Conservation (phyloP, 2,329 filamentous ascomycete species). For the Atkinsonella texensis region DNA sequence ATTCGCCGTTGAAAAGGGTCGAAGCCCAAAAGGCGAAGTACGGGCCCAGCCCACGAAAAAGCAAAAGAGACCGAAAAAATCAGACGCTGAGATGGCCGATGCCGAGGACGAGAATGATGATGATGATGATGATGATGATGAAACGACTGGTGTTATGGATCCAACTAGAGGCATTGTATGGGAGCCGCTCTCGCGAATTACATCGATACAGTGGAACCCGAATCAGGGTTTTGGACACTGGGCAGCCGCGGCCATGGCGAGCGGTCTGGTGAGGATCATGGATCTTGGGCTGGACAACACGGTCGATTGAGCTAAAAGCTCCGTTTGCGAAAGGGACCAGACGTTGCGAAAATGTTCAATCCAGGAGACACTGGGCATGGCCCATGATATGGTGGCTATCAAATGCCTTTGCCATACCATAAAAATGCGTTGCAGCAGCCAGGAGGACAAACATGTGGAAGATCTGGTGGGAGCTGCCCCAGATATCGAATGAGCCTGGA, state of each 20-base stretch:
- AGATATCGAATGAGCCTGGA: conserved; percentile 77
- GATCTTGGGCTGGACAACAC: conserved; percentile 44
- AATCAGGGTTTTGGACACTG: conserved; percentile 54
- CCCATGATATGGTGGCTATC: conserved; percentile 63
- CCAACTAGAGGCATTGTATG: conserved; percentile 38
- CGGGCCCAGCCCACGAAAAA: conserved; percentile 24
- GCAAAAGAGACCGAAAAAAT: conserved; percentile 24
- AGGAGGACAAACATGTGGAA: conserved; percentile 84
- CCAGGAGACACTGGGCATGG: conserved; percentile 35
- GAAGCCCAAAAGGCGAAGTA: conserved; percentile 30
- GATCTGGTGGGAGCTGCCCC: conserved; percentile 89
- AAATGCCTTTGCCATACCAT: conserved; percentile 72
- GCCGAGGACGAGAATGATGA: conserved; percentile 18
- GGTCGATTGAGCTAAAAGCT: conserved; percentile 2
- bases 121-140: conserved; percentile 19
- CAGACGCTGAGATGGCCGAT: conserved; percentile 16
- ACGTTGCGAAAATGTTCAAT: conserved; percentile 4
- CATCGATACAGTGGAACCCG: conserved; percentile 55
- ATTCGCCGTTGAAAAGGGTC: conserved; percentile 37
- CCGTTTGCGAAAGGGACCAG: neutral
- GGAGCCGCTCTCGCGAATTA: conserved; percentile 51
- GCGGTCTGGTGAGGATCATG: conserved; percentile 53
- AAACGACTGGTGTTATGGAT: conserved; percentile 19
- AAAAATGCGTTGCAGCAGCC: conserved; percentile 71
- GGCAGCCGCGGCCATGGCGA: conserved; percentile 55